Base-by-base conservation (phyloP, 2,329 filamentous ascomycete species). In the Calcarisporium arbuscula region DNA sequence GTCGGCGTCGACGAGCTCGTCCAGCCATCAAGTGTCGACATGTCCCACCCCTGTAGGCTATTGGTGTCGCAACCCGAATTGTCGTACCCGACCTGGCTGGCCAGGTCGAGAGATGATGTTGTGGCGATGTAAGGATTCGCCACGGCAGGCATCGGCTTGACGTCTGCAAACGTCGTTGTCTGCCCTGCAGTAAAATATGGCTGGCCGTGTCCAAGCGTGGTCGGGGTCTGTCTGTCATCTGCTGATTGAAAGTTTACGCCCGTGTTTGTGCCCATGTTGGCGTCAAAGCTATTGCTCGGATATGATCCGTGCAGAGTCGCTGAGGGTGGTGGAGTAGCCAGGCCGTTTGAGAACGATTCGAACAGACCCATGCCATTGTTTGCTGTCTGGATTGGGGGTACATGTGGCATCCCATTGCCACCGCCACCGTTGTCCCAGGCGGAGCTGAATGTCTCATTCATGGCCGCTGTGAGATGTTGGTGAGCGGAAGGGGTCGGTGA, bases 311-410 rank as follows among this genome's bases (percentile, higher is more conserved):
- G 63, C 11, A 77, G 53, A 2, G 65, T 64, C 2, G 70, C 72
- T 3, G 68, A 72, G 5, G 70, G 72, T 4, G 74, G 74, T 17
- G 75, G 74, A 6, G 75, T 78, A 19, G 66, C 67, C 14, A 78
- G 66, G 3, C 70, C 72, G 39, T 66, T 64, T 15, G 64, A 57
- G 41, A 70, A 73, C n/a, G 61, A 60, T 42, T 74, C 70, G 16
- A 74, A 61, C 18, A 74, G 51, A 22, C 57, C 60, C 21, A 63
- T 47, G 16, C 52, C 47, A 28, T 49, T 58, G 38, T 50, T 58
- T 19, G 59, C 49, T 21, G 55, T 47, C 35, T 56, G 53, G 29
- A 56, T 48, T 17, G 54, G 52, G 16, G 54, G 51, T 5, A 61
- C 51, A 33, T 61, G 58, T 8, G 57, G 49, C 26, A 59, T 33